Evolutionary conservation across 768 basidiomycete species (phyloP), one percentile per base, ranked within the genome.

Genomic region (Amanita subjunquillea): DNA sequence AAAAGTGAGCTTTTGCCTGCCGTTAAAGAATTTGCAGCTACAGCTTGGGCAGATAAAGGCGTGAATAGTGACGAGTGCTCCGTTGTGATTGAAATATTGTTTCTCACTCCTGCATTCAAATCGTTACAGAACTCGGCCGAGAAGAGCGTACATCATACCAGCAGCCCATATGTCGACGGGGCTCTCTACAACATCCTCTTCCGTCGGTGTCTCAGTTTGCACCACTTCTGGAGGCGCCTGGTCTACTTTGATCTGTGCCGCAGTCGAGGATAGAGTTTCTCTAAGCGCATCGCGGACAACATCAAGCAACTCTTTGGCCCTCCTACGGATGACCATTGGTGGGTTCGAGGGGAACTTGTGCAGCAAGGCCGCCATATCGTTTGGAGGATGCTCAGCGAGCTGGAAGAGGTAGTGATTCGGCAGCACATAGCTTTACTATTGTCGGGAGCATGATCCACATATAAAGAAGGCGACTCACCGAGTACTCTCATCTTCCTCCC

Each of bases 401-500:
- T 74, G 72, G 62, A 92, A 87, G 23, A 91, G 63, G 59, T 76
- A 72, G 56, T 89, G 87, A 58, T 90, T 90, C 36, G 82, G 75
- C 9, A 91, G 69, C 15, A 91, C 78, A 62, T 83, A 90, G 67
- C 86, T 86, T 55, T 30, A 17, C 20, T 22, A 3, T 17, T 8
- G 22, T 46, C 29, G 38, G 29, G 7, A 55, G 25, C 53, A 23
- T 15, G 47, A 13, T 39, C 45, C 8, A 52, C n/a, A 13, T 48
- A 22, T 36, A 7, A 22, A 17, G 50, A 10, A 13, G 30, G 50
- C 32, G 3, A 67, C 79, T 42, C 63, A 92, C 84, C 85, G 71
- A 7, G 78, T 77, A 61, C 88, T 89, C 66, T 96, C 93, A 63
- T 97, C 94, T 59, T 91, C 87, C 52, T 84, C 80, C 47, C 90